A percentile compares a stretch with the other conserved stretches of the same genome.
These are phyloP conservation scores for Aspergillus aculeatinus DNA, from an alignment of 2,329 filamentous ascomycete genomes.

Conservation along the genomic window DNA sequence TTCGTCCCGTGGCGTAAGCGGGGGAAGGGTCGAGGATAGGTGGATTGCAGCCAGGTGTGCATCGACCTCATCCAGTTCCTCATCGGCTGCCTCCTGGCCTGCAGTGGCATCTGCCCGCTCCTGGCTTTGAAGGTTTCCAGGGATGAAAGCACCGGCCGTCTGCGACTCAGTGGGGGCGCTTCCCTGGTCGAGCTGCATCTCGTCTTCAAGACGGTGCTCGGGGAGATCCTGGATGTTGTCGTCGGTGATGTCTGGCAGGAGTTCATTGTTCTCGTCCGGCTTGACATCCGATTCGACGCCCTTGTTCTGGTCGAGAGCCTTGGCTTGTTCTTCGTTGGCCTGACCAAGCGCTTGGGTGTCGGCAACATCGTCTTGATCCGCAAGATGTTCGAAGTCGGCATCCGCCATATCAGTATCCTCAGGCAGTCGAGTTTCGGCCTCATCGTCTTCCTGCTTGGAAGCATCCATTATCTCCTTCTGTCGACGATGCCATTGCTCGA, in stretches of 20 bases:
- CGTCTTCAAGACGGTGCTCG: slow-evolving; percentile 50
- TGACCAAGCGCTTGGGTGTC: slow-evolving; percentile 90
- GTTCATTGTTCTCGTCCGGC: slow-evolving; percentile 51
- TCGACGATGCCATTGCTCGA: slow-evolving; percentile 90
- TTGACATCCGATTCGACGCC: slow-evolving; percentile 70
- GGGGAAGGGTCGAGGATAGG: slow-evolving; percentile 54
- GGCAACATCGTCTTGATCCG: slow-evolving; percentile 75
- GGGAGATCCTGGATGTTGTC: slow-evolving; percentile 41
- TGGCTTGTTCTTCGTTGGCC: slow-evolving; percentile 81
- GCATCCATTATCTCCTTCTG: slow-evolving; percentile 75
- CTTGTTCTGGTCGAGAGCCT: slow-evolving; percentile 83
- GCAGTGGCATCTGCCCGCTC: slow-evolving; percentile 27
- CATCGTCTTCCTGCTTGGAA: slow-evolving; percentile 53
- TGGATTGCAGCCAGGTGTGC: slow-evolving; percentile 70
- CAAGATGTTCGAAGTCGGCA: slow-evolving; percentile 90
- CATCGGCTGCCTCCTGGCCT: slow-evolving; percentile 45
- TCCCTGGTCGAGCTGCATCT: slow-evolving; percentile 43
- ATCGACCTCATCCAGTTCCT: slow-evolving; percentile 50
- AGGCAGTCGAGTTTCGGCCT: slow-evolving; percentile 50
- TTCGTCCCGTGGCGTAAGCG: slow-evolving; percentile 51
- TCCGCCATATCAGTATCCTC: slow-evolving; percentile 69
- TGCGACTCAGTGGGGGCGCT: slow-evolving; percentile 39
- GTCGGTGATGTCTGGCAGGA: slow-evolving; percentile 55
- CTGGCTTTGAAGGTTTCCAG: slow-evolving; percentile 45
- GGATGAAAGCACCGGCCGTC: slow-evolving; percentile 53